Evolutionary conservation across 2,329 filamentous ascomycete species (phyloP), one percentile per base, ranked within the genome.

Genomic region (Aspergillus japonicus): DNA sequence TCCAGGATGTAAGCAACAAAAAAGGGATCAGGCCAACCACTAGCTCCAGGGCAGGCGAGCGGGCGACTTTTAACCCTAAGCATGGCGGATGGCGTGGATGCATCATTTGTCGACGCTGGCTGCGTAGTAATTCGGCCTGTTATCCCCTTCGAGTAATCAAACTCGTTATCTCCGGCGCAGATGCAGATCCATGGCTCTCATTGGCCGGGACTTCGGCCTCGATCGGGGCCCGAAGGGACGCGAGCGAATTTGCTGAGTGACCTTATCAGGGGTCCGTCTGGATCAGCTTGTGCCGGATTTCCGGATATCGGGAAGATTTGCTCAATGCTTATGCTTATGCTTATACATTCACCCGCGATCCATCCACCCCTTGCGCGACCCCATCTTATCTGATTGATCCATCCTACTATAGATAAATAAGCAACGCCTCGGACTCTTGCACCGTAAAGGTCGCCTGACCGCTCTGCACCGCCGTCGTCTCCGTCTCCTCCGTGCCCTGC

Each of bases 391-490:
- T 48, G 53, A 55, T 55, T 31, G 52, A 21, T 24, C 6, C 11
- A 29, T 29, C 33, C 7, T 29, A 8, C 29, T 61, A 68, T 31
- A 84, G 61, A 68, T 82, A 81, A 24, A 83, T 73, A 51, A 84
- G 58, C 57, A 83, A 66, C 5, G 80, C 81, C 66, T 84, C 82
- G 6, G 78, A 78, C 5, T 80, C 82, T 21, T 68, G 69, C 23
- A 84, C 58, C 1, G 69, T 73, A 55, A 81, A 78, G 0, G 73
- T 79, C 1, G 72, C 77, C 47, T 72, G 39, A 56, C 74, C 71
- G 76, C 48, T 64, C 33, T 51, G 57, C 42, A 65, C 65, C 7
- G 51, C 61, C 12, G 21, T 62, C 7, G 53, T 67, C 57, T 69
- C 68, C 14, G 57, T 47, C 19, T 35, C 57, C 47, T 64, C 79